phyloP scores from a whole-genome alignment of 116 monocot species.

The Zostera marina region DNA sequence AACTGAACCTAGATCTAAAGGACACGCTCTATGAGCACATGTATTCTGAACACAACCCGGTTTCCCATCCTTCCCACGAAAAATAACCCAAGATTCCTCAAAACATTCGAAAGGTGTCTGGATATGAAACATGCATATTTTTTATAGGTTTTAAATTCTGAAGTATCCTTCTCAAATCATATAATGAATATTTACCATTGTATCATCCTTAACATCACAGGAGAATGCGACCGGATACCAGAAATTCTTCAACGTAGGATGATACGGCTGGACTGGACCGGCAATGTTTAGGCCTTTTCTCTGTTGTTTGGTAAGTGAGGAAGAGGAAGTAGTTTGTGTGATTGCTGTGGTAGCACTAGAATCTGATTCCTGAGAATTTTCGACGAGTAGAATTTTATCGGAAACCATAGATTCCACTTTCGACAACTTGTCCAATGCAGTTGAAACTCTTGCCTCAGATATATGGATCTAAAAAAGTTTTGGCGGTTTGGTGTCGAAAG shows the following conservation, averaged over 20 bases:
- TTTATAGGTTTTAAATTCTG: background rate
- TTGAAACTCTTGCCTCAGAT: slow-evolving; percentile 65
- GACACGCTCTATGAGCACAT: slow-evolving; percentile 95
- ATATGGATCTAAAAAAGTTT: slow-evolving; percentile 59
- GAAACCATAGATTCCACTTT: slow-evolving; percentile 63
- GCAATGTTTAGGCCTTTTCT: slow-evolving; percentile 55
- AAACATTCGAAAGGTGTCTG: slow-evolving; percentile 89
- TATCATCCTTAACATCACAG: slow-evolving; percentile 64
- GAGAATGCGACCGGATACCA: slow-evolving; percentile 97
- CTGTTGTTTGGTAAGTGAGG: slow-evolving; percentile 11
- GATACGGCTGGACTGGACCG: slow-evolving; percentile 77
- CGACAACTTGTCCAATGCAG: slow-evolving; percentile 75
- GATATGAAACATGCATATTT: background rate
- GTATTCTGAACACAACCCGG: slow-evolving; percentile 93
- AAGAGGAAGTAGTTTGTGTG: slow-evolving; percentile 17
- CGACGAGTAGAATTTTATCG: slow-evolving; percentile 47
- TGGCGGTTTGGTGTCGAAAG: background rate
- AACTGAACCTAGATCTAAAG: slow-evolving; percentile 86
- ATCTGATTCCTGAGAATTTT: slow-evolving; percentile 27
- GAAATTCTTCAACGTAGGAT: slow-evolving; percentile 78
- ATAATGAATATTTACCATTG: slow-evolving; percentile 35
- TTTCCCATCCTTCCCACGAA: slow-evolving; percentile 76
- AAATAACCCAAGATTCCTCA: slow-evolving; percentile 94
- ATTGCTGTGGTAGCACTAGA: slow-evolving; percentile 38
- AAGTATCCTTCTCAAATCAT: background rate